Base-by-base conservation (phyloP, 2,329 filamentous ascomycete genomes). In the Periconia sp. region DNA sequence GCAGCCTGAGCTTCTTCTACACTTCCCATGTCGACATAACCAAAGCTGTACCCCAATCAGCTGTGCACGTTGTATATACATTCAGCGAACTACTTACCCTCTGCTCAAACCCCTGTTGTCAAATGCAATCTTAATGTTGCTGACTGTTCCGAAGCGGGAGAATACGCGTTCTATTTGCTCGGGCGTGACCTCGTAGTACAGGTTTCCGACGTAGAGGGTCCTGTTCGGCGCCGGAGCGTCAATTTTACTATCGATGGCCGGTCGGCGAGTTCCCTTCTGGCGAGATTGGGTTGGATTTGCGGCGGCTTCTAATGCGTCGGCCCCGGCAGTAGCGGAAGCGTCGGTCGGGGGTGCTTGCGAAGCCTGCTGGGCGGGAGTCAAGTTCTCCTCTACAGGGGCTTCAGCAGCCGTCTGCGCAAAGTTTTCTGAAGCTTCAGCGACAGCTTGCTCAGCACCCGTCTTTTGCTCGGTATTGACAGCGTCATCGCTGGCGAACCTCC, bases 121-220 rank as follows among this genome's bases (percentile, higher is more conserved):
- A 59, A 79, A 81, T 48, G 88, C 77, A 55, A 90, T 76, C 59
- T 75, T 78, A n/a, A 76, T 72, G 46, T 74, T 77, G 45, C 76
- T 65, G 54, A 90, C 74, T 11, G 76, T 71, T 46, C 87, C 81
- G 74, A 85, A 86, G 45, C 81, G 78, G 56, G 75, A 70, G 67
- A 90, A 87, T 44, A 85, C 81, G 47, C 80, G 77, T 62, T 79
- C 76, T 45, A 91, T 63, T 59, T 88, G 82, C 30, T 82, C 79
- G 6, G 82, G 79, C 6, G 81, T 85, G 52, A 88, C 81, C 66
- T 90, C 86, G 68, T 85, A 91, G 70, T 85, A 85, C 44, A 91
- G 74, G 72, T 91, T 91, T 55, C 85, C 86, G 57, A 90, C 67
- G 64, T 87, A 91, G 53, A 90, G 62, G 8, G 77, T 81, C 10